Percentiles rank a stretch among this genome's conserved stretches.
Conservation (phyloP, 768 basidiomycete genomes). For the Boletus tomentosulus region DNA sequence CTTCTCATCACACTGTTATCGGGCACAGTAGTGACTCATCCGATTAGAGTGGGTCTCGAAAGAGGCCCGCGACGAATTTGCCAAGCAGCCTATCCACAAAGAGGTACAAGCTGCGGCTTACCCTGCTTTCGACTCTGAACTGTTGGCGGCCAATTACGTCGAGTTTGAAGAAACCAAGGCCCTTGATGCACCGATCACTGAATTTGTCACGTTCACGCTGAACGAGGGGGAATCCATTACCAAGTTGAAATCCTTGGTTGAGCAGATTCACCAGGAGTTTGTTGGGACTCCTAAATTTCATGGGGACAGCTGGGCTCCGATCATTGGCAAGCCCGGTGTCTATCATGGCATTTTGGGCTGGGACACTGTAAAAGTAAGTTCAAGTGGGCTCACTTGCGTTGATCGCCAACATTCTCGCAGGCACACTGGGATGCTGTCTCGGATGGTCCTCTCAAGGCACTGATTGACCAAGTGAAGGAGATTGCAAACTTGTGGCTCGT, state of each 20-base stretch:
- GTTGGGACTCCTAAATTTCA: conserved; percentile 20
- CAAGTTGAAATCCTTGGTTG: conserved; percentile 20
- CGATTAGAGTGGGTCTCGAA: conserved; percentile 26
- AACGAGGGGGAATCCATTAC: conserved; percentile 20
- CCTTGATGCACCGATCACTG: conserved; percentile 27
- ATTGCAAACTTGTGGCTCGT: conserved; percentile 31
- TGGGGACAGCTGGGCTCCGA: conserved; percentile 28
- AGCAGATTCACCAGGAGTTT: conserved; percentile 19
- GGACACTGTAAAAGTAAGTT: conserved; percentile 32
- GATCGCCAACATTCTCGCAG: conserved; percentile 15
- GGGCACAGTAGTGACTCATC: conserved; percentile 4
- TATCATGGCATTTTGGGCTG: conserved; percentile 35
- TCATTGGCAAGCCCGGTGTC: conserved; percentile 15
- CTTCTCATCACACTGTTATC: neutral
- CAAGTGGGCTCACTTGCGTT: neutral
- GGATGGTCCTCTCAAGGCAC: conserved; percentile 23
- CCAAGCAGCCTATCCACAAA: conserved; percentile 7
- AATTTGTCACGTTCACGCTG: conserved; percentile 33
- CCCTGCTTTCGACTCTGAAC: conserved; percentile 17
- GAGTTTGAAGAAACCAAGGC: conserved; percentile 21
- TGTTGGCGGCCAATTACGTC: conserved; percentile 11
- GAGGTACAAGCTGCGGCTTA: neutral
- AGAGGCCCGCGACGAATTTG: conserved; percentile 11
- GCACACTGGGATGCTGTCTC: conserved; percentile 34
- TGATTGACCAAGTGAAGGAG: conserved; percentile 24